A percentile compares a stretch with the other conserved stretches of the same genome.
phyloP scores from a whole-genome alignment of 2,329 filamentous ascomycete species.

The Scedosporium minutisporum region DNA sequence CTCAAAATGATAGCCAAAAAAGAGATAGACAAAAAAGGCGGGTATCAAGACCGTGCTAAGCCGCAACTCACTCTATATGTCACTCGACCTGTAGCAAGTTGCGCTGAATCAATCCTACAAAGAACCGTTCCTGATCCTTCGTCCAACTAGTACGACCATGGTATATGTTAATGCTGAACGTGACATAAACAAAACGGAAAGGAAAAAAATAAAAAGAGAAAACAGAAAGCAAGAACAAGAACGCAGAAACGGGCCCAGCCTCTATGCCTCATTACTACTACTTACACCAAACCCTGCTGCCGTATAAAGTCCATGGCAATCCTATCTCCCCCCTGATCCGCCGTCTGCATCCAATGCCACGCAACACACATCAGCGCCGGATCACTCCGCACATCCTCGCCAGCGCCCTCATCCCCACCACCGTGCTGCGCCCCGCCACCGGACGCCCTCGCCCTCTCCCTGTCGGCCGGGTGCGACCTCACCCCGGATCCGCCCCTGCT shows the following conservation, averaged over 20 bases:
- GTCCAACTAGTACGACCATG: background rate
- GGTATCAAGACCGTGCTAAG: too few relatives aligned
- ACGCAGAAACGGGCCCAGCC: background rate
- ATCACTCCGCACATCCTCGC: conserved; percentile 55
- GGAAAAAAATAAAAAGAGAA: background rate
- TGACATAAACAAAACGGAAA: background rate
- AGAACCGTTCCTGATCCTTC: background rate
- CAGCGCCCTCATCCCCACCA: conserved; percentile 24
- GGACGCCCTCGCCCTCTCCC: conserved; percentile 11
- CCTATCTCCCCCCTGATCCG: conserved; percentile 75
- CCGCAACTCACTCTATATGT: too few relatives aligned
- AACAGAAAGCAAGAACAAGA: background rate
- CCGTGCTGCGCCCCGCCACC: conserved; percentile 16
- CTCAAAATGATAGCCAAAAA: background rate
- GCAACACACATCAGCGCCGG: conserved; percentile 87
- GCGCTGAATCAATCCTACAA: too few relatives aligned
- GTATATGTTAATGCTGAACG: background rate
- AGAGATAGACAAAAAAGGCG: background rate
- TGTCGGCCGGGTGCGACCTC: conserved; percentile 14
- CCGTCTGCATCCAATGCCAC: conserved; percentile 94
- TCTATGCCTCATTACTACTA: background rate
- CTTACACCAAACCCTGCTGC: conserved; percentile 5
- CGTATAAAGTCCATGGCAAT: conserved; percentile 40
- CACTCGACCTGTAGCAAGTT: too few relatives aligned
- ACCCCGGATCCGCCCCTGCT: conserved; percentile 14